A percentile compares a stretch with the other conserved stretches of the same genome.
These are phyloP conservation scores for Sequoia sempervirens DNA, from an alignment of 75 land plant genomes.

Conservation along the genomic window DNA sequence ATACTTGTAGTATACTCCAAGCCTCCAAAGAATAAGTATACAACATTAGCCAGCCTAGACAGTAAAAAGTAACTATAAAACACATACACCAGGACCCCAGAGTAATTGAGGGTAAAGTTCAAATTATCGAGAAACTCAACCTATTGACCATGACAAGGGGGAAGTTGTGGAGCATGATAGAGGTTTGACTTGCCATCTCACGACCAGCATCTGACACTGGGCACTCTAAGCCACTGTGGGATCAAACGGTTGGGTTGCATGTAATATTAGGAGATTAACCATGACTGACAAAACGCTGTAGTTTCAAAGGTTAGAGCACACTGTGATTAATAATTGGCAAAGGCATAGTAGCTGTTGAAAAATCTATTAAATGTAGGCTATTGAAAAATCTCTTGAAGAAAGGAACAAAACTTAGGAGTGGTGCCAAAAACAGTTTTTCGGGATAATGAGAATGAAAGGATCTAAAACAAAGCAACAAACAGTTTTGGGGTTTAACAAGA, in stretches of 20 bases:
- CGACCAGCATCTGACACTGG: neutral
- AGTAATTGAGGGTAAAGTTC: slow-evolving; percentile 4
- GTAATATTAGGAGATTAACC: neutral
- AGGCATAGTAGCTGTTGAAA: neutral
- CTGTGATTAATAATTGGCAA: neutral
- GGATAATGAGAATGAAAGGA: neutral
- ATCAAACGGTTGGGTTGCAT: neutral
- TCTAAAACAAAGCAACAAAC: neutral
- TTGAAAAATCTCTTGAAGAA: neutral
- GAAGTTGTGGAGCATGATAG: neutral
- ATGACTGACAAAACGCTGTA: neutral
- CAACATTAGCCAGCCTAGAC: neutral
- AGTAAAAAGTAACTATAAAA: neutral
- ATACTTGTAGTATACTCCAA: no score
- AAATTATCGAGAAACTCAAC: neutral
- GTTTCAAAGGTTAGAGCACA: neutral
- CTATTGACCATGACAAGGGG: neutral
- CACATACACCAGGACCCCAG: neutral
- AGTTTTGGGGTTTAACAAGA: slow-evolving; percentile 2
- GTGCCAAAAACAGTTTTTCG: neutral
- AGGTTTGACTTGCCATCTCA: neutral
- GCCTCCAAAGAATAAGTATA: neutral
- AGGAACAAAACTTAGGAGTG: neutral
- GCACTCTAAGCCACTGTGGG: neutral
- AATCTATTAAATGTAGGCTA: neutral